Conservation (phyloP, 352 stramenopile species). For the Pythium pectinolyticum region DNA sequence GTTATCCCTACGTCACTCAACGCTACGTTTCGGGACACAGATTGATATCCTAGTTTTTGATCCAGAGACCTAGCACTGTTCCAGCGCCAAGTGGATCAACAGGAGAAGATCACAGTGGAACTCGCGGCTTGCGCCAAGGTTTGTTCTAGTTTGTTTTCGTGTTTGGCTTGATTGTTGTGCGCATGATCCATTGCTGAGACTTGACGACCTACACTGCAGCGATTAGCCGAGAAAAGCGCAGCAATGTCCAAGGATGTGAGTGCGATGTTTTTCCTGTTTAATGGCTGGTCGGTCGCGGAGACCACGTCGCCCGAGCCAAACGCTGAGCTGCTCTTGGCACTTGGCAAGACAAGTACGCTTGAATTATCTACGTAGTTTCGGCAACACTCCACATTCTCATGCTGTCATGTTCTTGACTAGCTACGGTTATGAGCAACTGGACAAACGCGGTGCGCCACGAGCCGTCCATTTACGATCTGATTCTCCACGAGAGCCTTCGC, state of each 20-base stretch:
- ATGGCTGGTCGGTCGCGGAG: conserved; percentile 54
- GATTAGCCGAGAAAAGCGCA: conserved; percentile 56
- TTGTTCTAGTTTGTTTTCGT: background rate
- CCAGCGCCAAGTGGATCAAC: conserved; percentile 58
- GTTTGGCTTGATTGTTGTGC: background rate
- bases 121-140: conserved; percentile 55
- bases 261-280: conserved; percentile 51
- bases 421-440: conserved; percentile 43
- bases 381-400: too few species aligned
- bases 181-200: background rate
- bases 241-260: conserved; percentile 56
- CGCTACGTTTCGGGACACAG: too few species aligned
- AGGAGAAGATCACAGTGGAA: conserved; percentile 50
- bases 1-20: background rate
- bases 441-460: conserved; percentile 49
- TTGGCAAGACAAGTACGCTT: conserved; percentile 51
- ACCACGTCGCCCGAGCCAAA: conserved; percentile 27
- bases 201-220: too few species aligned
- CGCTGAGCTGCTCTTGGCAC: conserved; percentile 35
- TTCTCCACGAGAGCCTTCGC: conserved; percentile 64
- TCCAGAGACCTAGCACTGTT: conserved; percentile 48
- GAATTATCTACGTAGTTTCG: too few species aligned
- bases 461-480: conserved; percentile 62
- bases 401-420: conserved; percentile 23
- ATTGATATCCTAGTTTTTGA: too few species aligned